phyloP scores from a whole-genome alignment of 1,139 yeast genomes.

The Candida dubliniensis region DNA sequence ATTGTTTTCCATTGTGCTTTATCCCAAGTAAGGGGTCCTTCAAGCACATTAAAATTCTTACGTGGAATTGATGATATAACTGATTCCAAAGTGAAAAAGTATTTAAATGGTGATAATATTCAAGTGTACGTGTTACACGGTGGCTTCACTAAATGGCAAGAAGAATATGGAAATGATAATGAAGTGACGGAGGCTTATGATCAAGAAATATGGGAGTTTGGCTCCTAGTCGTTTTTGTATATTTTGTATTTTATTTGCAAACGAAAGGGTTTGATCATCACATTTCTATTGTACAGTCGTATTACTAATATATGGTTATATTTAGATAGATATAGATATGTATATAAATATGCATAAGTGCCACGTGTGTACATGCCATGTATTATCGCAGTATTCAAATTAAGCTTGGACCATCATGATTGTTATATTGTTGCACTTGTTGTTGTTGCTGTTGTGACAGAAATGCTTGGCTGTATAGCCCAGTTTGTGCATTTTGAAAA shows the following conservation, averaged over 20 bases:
- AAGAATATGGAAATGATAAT: slow-evolving; percentile 63
- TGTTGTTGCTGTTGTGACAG: slow-evolving; percentile 9
- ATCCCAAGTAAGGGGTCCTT: slow-evolving; percentile 89
- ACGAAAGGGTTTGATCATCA: neutral
- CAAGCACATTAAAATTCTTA: slow-evolving; percentile 69
- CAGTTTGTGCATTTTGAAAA: slow-evolving; percentile 39
- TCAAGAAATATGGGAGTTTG: slow-evolving; percentile 53
- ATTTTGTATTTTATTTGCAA: no score
- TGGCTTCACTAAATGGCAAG: slow-evolving; percentile 86
- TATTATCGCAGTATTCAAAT: slow-evolving; percentile 9
- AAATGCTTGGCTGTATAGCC: slow-evolving; percentile 34
- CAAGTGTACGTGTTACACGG: slow-evolving; percentile 75
- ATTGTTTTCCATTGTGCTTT: slow-evolving; percentile 89
- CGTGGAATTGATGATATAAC: slow-evolving; percentile 48
- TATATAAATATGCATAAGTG: slow-evolving; percentile 2
- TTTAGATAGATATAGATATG: neutral
- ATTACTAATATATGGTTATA: no score
- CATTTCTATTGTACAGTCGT: neutral
- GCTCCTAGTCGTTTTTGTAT: slow-evolving; percentile 3
- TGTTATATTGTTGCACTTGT: slow-evolving; percentile 12
- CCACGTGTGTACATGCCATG: neutral
- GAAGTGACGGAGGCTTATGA: slow-evolving; percentile 68
- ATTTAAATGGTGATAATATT: slow-evolving; percentile 31
- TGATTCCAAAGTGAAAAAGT: slow-evolving; percentile 24
- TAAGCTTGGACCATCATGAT: slow-evolving; percentile 33